phyloP scores from a whole-genome alignment of 768 basidiomycete genomes.

The Pisolithus microcarpus region DNA sequence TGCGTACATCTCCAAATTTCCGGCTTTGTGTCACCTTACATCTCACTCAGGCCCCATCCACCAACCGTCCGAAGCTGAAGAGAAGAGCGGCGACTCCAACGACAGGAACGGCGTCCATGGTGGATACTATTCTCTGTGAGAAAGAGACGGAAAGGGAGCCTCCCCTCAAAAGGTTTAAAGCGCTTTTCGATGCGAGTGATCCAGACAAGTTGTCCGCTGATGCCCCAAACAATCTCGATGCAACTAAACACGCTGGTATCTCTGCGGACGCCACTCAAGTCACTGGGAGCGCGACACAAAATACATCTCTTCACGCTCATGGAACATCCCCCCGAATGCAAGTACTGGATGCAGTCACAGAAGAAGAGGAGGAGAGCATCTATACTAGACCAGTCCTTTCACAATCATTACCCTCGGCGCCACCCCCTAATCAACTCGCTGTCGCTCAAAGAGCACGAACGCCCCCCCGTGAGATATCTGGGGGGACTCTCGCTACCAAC shows the following conservation, averaged over 20 bases:
- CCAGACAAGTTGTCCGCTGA: slow-evolving; percentile 36
- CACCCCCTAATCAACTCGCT: not conserved
- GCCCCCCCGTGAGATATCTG: slow-evolving; percentile 1
- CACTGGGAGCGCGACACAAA: slow-evolving; percentile 24
- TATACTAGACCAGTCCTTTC: not conserved
- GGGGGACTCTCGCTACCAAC: not conserved
- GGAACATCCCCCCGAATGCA: slow-evolving; percentile 2
- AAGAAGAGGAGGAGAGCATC: slow-evolving; percentile 50
- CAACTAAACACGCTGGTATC: slow-evolving; percentile 6
- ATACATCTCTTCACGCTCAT: slow-evolving; percentile 4
- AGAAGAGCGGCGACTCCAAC: slow-evolving; percentile 40
- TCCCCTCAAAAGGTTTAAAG: slow-evolving; percentile 62
- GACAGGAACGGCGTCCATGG: slow-evolving; percentile 10
- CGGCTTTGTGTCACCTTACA: not conserved
- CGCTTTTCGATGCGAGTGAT: slow-evolving; percentile 60
- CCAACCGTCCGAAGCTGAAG: slow-evolving; percentile 43
- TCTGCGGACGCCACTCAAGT: slow-evolving; percentile 10
- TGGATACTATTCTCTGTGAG: slow-evolving; percentile 10
- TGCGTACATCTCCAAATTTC: slow-evolving; percentile 4
- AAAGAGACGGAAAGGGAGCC: slow-evolving; percentile 34
- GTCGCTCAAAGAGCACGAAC: not conserved
- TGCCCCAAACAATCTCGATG: slow-evolving; percentile 10
- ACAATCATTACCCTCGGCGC: not conserved
- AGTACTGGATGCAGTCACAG: slow-evolving; percentile 34
- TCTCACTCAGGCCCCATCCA: slow-evolving; percentile 32